Conservation (phyloP, 1,284 basidiomycete genomes). For the Apiotrichum sp. region DNA sequence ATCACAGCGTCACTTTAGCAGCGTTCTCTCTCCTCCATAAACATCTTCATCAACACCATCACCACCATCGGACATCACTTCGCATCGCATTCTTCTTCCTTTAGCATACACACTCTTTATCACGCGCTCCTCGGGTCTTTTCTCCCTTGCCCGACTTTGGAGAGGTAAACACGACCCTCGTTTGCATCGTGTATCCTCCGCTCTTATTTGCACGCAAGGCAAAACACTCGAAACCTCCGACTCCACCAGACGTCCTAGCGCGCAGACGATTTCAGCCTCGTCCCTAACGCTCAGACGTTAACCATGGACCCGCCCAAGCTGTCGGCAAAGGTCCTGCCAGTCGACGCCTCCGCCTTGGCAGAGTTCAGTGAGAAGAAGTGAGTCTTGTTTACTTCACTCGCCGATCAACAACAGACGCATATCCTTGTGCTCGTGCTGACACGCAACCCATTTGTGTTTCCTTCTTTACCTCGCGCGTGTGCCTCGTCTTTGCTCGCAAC, state of each 20-base stretch:
- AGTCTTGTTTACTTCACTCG: conserved; percentile 13
- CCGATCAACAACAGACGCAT: not conserved
- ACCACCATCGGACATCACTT: too few relatives aligned
- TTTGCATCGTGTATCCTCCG: too few relatives aligned
- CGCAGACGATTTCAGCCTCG: not conserved
- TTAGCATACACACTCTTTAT: too few relatives aligned
- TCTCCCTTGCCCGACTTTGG: too few relatives aligned
- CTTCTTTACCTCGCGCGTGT: not conserved
- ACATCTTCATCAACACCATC: too few relatives aligned
- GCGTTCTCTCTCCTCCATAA: too few relatives aligned
- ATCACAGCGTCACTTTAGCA: too few relatives aligned
- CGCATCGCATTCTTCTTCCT: too few relatives aligned
- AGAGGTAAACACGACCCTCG: too few relatives aligned
- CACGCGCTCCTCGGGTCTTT: too few relatives aligned
- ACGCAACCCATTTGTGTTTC: not conserved
- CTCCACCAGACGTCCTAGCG: not conserved
- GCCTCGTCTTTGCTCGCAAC: not conserved
- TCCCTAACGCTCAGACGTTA: conserved; percentile 11
- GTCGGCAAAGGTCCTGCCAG: conserved; percentile 34
- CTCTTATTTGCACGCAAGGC: too few relatives aligned
- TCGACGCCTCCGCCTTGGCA: conserved; percentile 72
- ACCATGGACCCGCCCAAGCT: conserved; percentile 41
- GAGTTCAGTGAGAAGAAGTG: conserved; percentile 92
- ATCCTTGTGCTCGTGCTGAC: not conserved
- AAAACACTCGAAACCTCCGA: too few relatives aligned